Evolutionary conservation across 1,139 yeast species (phyloP).

Genomic region (Suhomyces bribrorum): DNA sequence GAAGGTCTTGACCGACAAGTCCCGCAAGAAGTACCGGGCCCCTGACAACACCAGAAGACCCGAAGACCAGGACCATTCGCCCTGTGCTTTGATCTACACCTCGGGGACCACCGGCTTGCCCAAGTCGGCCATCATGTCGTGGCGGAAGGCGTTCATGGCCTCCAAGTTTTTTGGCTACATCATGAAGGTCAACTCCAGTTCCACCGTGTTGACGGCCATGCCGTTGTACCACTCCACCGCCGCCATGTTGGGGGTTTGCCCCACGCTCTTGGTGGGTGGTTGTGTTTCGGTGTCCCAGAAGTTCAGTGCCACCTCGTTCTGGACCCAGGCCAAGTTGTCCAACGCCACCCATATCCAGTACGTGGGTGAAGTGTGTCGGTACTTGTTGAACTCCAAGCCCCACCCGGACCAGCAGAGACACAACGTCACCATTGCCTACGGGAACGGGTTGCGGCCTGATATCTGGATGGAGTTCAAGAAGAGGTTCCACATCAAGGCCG

Average conservation of each 20-base stretch:
- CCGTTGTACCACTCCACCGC: constrained; percentile 96
- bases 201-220: constrained; percentile 86
- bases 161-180: constrained; percentile 69
- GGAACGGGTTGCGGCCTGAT: constrained; percentile 92
- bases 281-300: constrained; percentile 77
- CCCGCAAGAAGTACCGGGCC: constrained; percentile 56
- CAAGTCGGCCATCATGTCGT: constrained; percentile 90
- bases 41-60: constrained; percentile 58
- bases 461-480: constrained; percentile 82
- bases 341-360: constrained; percentile 84
- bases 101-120: constrained; percentile 97
- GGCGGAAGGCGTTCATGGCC: constrained; percentile 82
- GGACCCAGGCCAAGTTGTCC: constrained; percentile 82
- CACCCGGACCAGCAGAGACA: constrained; percentile 72
- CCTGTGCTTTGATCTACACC: constrained; percentile 80
- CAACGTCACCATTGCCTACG: constrained; percentile 71
- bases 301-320: constrained; percentile 81
- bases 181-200: constrained; percentile 55
- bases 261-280: constrained; percentile 66
- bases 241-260: constrained; percentile 80
- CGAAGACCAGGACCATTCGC: constrained; percentile 55
- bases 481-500: constrained; percentile 69
- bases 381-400: constrained; percentile 65
- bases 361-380: constrained; percentile 95
- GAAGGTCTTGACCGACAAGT: constrained; percentile 43